A percentile compares a stretch with the other conserved stretches of the same genome.
Conservation (phyloP, 768 basidiomycete species). For the Postia placenta region DNA sequence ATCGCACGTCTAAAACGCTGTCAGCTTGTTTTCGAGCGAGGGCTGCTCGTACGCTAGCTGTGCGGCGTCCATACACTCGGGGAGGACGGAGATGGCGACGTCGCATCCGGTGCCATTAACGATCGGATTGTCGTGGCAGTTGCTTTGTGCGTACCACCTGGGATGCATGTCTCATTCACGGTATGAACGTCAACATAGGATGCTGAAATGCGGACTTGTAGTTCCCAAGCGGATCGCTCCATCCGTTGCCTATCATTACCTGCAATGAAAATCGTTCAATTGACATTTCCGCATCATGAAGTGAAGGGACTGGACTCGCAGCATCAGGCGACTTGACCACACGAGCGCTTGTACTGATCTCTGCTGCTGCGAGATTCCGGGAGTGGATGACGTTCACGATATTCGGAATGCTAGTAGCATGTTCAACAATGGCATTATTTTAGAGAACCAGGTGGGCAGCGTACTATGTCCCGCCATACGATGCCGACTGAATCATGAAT, state of each 20-base stretch:
- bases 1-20: not conserved
- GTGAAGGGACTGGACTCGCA: not conserved
- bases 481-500: not conserved
- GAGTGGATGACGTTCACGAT: not conserved
- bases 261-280: not conserved
- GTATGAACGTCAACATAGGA: no score
- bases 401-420: not conserved
- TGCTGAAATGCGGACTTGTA: not conserved
- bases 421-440: not conserved
- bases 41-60: constrained; percentile 1
- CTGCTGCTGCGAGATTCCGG: not conserved
- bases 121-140: not conserved
- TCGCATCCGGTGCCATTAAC: not conserved
- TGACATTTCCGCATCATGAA: no score
- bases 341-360: not conserved
- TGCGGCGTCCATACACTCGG: not conserved
- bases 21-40: not conserved
- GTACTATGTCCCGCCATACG: not conserved
- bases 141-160: not conserved
- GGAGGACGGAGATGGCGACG: not conserved
- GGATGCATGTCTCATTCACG: no score
- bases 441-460: not conserved
- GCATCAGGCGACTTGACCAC: not conserved
- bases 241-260: not conserved
- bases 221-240: not conserved